These are phyloP conservation scores for Pseudogymnoascus sp. DNA, from an alignment of 2,329 filamentous ascomycete species.

Conservation along the genomic window DNA sequence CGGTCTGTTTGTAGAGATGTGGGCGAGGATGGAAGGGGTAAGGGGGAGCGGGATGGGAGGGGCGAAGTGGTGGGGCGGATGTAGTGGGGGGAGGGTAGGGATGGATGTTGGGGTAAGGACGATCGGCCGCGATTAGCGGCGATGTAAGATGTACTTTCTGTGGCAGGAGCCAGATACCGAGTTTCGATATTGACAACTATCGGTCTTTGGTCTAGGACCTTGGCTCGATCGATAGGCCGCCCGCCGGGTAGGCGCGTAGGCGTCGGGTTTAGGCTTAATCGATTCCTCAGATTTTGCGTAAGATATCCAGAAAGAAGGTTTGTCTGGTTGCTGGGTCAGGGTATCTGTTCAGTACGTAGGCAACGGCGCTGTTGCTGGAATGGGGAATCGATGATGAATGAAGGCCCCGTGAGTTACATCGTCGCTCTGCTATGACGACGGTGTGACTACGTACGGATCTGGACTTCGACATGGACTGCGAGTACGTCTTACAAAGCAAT, in stretches of 20 bases:
- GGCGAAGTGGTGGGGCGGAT: not conserved
- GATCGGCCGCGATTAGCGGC: constrained; percentile 2
- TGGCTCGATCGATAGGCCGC: not conserved
- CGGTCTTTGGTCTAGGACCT: not conserved
- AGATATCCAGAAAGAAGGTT: not conserved
- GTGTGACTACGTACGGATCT: not conserved
- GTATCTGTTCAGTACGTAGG: not conserved
- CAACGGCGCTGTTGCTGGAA: not conserved
- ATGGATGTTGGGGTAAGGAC: not conserved
- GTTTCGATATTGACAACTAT: not conserved
- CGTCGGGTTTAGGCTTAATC: not conserved
- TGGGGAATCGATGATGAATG: not conserved
- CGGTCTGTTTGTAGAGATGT: not conserved
- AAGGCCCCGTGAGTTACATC: constrained; percentile 2
- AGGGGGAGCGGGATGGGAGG: not conserved
- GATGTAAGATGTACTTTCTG: not conserved
- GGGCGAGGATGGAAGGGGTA: not conserved
- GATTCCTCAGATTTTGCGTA: constrained; percentile 1
- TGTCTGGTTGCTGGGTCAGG: not conserved
- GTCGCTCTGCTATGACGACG: not conserved
- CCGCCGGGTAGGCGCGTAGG: not conserved
- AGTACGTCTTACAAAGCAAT: not conserved
- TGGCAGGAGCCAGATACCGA: not conserved
- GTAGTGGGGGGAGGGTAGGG: not conserved
- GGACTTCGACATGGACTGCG: not conserved